Evolutionary conservation across 176 grass and related monocot genomes (phyloP).

Genomic region (Oryza longistaminata): DNA sequence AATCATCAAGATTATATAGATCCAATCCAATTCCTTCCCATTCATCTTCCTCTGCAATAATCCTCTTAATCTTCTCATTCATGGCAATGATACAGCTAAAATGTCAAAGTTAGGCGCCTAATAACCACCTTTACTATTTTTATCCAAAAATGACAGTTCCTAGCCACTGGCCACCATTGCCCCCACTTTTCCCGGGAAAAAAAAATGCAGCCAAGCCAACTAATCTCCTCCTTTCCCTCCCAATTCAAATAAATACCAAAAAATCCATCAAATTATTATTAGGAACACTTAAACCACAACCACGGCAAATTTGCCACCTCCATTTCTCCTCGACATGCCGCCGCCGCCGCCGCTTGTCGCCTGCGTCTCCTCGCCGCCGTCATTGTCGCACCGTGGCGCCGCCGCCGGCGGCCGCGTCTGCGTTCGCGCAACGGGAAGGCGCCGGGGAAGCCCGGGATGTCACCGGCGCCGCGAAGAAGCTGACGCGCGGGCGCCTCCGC

Average conservation of each 20-base stretch:
- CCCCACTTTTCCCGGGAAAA: slow-evolving; percentile 33
- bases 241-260: slow-evolving; percentile 1
- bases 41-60: background rate
- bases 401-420: slow-evolving; percentile 13
- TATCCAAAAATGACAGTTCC: slow-evolving; percentile 10
- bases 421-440: slow-evolving; percentile 8
- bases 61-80: background rate
- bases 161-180: slow-evolving; percentile 13
- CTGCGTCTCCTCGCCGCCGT: slow-evolving; percentile 16
- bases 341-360: background rate
- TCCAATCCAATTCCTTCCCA: background rate
- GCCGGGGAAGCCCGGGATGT: background rate
- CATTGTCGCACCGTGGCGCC: background rate
- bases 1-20: background rate
- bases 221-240: slow-evolving; percentile 34
- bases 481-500: background rate
- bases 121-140: background rate
- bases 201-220: slow-evolving; percentile 20
- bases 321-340: slow-evolving; percentile 22
- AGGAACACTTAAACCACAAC: background rate
- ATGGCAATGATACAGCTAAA: background rate
- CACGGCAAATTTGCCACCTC: slow-evolving; percentile 8
- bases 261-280: background rate
- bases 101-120: background rate
- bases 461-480: background rate